Conservation (phyloP, 169 alveolate species). For the Eimeria sp. region DNA sequence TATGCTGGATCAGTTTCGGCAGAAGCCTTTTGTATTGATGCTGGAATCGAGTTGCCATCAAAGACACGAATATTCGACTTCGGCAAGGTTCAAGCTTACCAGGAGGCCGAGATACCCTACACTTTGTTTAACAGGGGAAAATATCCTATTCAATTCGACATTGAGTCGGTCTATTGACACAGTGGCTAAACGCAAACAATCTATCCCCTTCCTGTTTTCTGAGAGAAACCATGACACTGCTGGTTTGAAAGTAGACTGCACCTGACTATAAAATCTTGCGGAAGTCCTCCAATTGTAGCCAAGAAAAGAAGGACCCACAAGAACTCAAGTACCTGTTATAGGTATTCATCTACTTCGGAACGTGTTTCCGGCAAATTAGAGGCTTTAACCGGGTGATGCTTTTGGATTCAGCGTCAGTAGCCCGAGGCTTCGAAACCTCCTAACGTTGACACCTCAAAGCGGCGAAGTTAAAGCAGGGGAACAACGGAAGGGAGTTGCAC, state of each 20-base stretch:
- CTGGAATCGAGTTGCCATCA: slow-evolving; percentile 91
- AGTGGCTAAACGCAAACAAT: not conserved
- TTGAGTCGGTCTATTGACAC: slow-evolving; percentile 79
- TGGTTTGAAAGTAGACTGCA: not conserved
- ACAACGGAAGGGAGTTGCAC: slow-evolving; percentile 54
- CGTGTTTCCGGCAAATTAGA: not conserved
- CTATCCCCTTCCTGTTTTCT: not conserved
- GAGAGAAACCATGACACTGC: not conserved
- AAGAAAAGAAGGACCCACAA: not conserved
- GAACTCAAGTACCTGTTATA: not conserved
- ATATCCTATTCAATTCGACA: slow-evolving; percentile 92
- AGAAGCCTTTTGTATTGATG: slow-evolving; percentile 95
- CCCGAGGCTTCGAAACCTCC: slow-evolving; percentile 76
- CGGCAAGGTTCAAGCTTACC: slow-evolving; percentile 96
- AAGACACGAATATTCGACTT: slow-evolving; percentile 92
- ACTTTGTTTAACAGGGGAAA: slow-evolving; percentile 93
- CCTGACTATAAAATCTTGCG: not conserved
- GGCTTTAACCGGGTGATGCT: not conserved
- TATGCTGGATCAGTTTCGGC: slow-evolving; percentile 88
- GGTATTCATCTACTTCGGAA: not conserved
- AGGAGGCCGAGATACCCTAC: slow-evolving; percentile 91
- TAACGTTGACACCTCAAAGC: slow-evolving; percentile 92
- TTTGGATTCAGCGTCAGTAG: slow-evolving; percentile 48
- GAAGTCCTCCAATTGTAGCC: not conserved
- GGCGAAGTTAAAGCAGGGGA: slow-evolving; percentile 88